Conservation (phyloP, 164 flowering plant genomes). For the Pachysandra terminalis region DNA sequence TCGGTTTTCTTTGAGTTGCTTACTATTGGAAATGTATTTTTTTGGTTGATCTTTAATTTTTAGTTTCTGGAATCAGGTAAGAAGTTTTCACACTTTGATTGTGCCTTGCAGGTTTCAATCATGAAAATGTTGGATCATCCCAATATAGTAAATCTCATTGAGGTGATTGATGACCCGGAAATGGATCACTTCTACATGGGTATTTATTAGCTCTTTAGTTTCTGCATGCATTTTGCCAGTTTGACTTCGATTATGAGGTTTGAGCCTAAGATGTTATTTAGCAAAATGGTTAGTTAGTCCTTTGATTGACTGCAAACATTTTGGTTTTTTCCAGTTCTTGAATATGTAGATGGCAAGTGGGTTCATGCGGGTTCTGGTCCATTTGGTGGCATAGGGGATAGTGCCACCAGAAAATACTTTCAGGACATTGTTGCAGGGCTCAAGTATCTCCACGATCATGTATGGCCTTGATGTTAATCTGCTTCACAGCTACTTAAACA, state of each 20-base stretch:
- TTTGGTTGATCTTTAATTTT: not conserved
- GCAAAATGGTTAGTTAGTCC: not conserved
- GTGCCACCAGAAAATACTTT: slow-evolving; percentile 61
- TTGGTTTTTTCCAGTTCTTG: slow-evolving; percentile 66
- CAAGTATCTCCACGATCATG: slow-evolving; percentile 94
- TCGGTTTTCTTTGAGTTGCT: too few relatives aligned
- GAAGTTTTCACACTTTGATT: not conserved
- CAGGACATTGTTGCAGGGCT: slow-evolving; percentile 90
- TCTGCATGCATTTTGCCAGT: not conserved
- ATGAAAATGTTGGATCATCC: slow-evolving; percentile 95
- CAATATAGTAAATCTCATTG: slow-evolving; percentile 92
- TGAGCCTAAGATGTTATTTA: too few relatives aligned
- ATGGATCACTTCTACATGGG: slow-evolving; percentile 98
- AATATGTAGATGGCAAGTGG: slow-evolving; percentile 92
- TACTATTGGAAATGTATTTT: too few relatives aligned
- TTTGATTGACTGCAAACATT: slow-evolving; percentile 12
- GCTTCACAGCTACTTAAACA: too few relatives aligned
- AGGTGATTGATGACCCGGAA: slow-evolving; percentile 96
- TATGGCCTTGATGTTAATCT: slow-evolving; percentile 29
- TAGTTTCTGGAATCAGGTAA: not conserved
- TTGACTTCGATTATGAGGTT: not conserved
- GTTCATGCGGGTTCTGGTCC: slow-evolving; percentile 64
- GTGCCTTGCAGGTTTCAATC: slow-evolving; percentile 62
- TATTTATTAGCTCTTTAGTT: slow-evolving; percentile 28
- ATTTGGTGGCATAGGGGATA: slow-evolving; percentile 59